Base-by-base conservation (phyloP, 2,329 filamentous ascomycete species). In the Mariannaea sp. region DNA sequence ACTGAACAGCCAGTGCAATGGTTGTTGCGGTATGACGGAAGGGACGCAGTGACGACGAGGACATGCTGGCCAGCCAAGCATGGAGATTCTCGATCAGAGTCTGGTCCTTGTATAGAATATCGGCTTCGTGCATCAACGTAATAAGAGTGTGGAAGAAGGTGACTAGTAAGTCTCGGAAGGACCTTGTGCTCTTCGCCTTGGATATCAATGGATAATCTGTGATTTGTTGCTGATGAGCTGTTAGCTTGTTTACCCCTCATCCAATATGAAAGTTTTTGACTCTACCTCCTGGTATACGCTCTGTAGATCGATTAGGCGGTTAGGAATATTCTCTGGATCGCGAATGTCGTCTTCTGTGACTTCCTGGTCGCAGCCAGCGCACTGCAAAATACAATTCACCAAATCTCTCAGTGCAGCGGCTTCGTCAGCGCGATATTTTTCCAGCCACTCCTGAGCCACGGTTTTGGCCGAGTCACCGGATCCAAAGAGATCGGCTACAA, bases 21-120 rank as follows among this genome's bases (percentile, higher is more conserved):
- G 94, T 87, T 2, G 93, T 96, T 1, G 92, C 89, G 0, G 94
- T 99, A 72, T 99, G 94, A 59, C 94, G 84, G 73, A 99, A 97
- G 2, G 94, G 92, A 49, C 94, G 86, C 57, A 93, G 86, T 4
- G 85, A 82, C 0, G 92, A 92, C 4, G 91, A 94, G 3, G 93
- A 94, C 88, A 99, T 90, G 54, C 90, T 89, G 32, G 87, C 87
- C 55, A 97, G 80, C 94, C 94, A 99, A 53, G 90, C 81, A 62
- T 92, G 86, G 41, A 97, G 82, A 67, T 96, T 96, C 69, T 97
- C 92, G 66, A 96, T 85, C 44, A 99, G 78, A 24, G 87, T 82
- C 29, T 79, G 75, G 57, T 95, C 88, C 38, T 82, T 85, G 74
- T 96, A 96, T 44, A 99, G 76, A 16, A 90, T 75, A 19, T 89